A percentile compares a stretch with the other conserved stretches of the same genome.
Evolutionary conservation across 225 moss, liverwort and hornwort genomes (phyloP).

Genomic region (Thuidium tamariscinum): DNA sequence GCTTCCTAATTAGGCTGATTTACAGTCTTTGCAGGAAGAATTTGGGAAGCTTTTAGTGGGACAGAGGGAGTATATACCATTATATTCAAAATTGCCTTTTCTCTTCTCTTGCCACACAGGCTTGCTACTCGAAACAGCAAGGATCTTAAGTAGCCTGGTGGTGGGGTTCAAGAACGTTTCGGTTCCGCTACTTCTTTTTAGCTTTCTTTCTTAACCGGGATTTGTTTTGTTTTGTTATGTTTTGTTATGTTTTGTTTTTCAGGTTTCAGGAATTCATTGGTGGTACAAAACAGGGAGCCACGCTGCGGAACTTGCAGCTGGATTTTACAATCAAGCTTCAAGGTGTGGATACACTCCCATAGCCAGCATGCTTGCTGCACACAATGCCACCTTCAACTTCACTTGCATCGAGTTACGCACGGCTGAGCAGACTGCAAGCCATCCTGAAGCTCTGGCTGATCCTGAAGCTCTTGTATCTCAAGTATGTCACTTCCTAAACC

Average conservation of each 20-base stretch:
- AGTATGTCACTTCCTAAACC: not conserved
- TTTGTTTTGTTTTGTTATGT: not conserved
- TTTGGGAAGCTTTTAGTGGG: no score
- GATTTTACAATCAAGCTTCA: constrained; percentile 46
- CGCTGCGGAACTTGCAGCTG: constrained; percentile 61
- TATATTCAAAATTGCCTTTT: not conserved
- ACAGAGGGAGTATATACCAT: no score
- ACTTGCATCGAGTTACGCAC: constrained; percentile 73
- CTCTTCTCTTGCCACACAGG: not conserved
- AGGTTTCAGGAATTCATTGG: constrained; percentile 79
- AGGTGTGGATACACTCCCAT: constrained; percentile 57
- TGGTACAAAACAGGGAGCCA: constrained; percentile 54
- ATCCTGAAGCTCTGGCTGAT: constrained; percentile 52
- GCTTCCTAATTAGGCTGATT: no score
- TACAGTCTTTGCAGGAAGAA: no score
- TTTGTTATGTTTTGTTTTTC: not conserved
- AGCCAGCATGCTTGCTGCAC: constrained; percentile 46
- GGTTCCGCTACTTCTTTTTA: no score
- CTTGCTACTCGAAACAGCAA: not conserved
- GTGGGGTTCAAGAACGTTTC: not conserved
- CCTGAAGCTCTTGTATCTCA: constrained; percentile 77
- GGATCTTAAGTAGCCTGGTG: not conserved
- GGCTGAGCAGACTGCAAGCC: constrained; percentile 21
- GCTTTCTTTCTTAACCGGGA: not conserved
- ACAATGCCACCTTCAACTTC: constrained; percentile 71